phyloP scores from a whole-genome alignment of 345 rosid genomes.

The Citrus glauca region DNA sequence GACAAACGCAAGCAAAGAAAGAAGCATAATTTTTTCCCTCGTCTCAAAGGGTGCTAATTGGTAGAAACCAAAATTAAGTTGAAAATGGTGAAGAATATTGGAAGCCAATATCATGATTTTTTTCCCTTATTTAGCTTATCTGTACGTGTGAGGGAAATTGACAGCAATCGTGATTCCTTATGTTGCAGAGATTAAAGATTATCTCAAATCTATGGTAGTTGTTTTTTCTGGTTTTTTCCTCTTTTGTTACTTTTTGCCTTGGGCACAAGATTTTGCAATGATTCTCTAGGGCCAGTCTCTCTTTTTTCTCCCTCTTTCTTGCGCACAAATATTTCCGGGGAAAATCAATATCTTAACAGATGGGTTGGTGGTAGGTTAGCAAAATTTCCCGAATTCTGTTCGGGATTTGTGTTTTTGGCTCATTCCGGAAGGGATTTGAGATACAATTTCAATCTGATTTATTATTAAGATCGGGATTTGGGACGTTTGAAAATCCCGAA shows the following conservation, averaged over 20 bases:
- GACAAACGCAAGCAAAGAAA: constrained; percentile 41
- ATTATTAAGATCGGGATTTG: no score
- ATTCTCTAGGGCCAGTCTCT: background rate
- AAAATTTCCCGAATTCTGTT: no score
- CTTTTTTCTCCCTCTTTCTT: background rate
- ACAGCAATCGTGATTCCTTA: constrained; percentile 16
- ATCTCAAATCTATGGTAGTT: background rate
- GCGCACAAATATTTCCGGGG: background rate
- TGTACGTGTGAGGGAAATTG: background rate
- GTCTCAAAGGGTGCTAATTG: constrained; percentile 26
- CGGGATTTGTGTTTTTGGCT: no score
- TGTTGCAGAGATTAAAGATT: constrained; percentile 8
- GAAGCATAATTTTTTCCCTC: constrained; percentile 38
- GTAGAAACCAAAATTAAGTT: background rate
- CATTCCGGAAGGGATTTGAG: no score
- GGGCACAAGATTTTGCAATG: constrained; percentile 13
- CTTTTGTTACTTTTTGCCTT: background rate
- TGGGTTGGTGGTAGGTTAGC: no score
- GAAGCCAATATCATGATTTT: constrained; percentile 2
- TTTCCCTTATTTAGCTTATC: constrained; percentile 1
- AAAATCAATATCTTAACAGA: background rate
- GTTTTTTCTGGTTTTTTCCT: background rate
- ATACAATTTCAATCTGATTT: no score
- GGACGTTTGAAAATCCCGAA: no score
- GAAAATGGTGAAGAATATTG: constrained; percentile 9